Percentiles rank a stretch among this genome's conserved stretches.
Evolutionary conservation across 805 yeast genomes (phyloP).

Genomic region (Kockiozyma suomiensis): DNA sequence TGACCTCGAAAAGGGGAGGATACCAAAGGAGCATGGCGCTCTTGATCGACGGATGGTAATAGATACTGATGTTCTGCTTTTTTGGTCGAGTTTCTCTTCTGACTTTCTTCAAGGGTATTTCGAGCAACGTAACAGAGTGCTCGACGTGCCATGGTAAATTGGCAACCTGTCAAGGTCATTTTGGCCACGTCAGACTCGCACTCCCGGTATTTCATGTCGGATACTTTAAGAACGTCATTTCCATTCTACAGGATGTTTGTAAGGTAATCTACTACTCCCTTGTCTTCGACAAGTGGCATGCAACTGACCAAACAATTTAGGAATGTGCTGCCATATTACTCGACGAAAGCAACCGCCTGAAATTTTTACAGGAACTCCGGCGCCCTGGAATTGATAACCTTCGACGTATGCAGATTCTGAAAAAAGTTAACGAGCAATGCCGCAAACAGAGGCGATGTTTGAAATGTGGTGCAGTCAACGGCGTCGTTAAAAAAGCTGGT

Average conservation of each 20-base stretch:
- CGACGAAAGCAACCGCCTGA: constrained; percentile 69
- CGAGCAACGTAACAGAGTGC: constrained; percentile 84
- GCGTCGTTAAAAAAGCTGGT: constrained; percentile 97
- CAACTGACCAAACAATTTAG: constrained; percentile 14
- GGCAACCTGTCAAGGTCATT: constrained; percentile 97
- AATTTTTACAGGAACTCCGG: constrained; percentile 74
- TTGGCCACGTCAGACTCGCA: constrained; percentile 91
- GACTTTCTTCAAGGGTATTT: constrained; percentile 59
- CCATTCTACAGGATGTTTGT: constrained; percentile 86
- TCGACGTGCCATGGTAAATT: constrained; percentile 87
- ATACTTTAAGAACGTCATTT: constrained; percentile 87
- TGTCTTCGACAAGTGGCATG: neutral
- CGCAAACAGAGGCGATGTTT: constrained; percentile 92
- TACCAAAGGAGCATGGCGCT: constrained; percentile 84
- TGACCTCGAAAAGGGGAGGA: constrained; percentile 80
- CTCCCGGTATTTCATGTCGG: constrained; percentile 98
- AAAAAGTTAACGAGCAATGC: constrained; percentile 84
- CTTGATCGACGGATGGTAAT: constrained; percentile 78
- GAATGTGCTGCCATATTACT: constrained; percentile 78
- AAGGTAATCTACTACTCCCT: constrained; percentile 45
- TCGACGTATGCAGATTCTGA: constrained; percentile 86
- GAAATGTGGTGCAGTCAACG: constrained; percentile 84
- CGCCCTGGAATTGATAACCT: constrained; percentile 88
- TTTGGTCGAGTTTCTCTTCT: neutral
- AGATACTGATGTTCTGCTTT: no score